These are phyloP conservation scores for Aphanomyces cochlioides DNA, from an alignment of 352 stramenopile species.

Conservation along the genomic window DNA sequence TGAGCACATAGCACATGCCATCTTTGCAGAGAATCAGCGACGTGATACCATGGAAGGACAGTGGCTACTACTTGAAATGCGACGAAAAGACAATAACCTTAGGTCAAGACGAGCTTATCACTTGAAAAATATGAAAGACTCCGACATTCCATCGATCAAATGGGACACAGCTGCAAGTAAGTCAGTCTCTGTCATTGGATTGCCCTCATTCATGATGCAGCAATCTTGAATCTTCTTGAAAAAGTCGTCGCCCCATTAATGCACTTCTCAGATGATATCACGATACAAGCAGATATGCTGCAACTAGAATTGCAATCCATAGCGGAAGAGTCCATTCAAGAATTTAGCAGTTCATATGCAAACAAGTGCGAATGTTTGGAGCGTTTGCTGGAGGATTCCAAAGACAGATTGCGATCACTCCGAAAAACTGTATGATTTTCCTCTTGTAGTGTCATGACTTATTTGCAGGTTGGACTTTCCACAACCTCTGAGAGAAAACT, in stretches of 20 bases:
- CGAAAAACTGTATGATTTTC: not conserved
- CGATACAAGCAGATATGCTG: conserved; percentile 29
- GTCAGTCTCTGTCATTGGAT: not conserved
- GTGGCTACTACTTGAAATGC: conserved; percentile 54
- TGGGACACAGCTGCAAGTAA: conserved; percentile 27
- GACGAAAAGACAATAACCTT: conserved; percentile 31
- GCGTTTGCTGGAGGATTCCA: conserved; percentile 17
- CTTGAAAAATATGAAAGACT: not conserved
- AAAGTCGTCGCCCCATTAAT: conserved; percentile 18
- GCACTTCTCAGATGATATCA: conserved; percentile 22
- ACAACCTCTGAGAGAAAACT: conserved; percentile 14
- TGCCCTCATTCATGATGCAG: not conserved
- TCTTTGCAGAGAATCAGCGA: conserved; percentile 42
- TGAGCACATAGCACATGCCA: conserved; percentile 58
- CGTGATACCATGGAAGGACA: conserved; percentile 42
- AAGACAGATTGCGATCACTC: conserved; percentile 8
- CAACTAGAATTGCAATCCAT: conserved; percentile 9
- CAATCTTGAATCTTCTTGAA: conserved; percentile 12
- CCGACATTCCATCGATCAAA: conserved; percentile 26
- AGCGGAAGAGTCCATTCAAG: not conserved
- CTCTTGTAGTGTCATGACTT: not conserved
- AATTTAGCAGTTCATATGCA: not conserved
- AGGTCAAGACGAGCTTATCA: conserved; percentile 2
- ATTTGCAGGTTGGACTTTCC: conserved; percentile 5
- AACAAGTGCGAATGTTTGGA: not conserved